phyloP scores from a whole-genome alignment of 257 asterid species.

The Misopates orontium region DNA sequence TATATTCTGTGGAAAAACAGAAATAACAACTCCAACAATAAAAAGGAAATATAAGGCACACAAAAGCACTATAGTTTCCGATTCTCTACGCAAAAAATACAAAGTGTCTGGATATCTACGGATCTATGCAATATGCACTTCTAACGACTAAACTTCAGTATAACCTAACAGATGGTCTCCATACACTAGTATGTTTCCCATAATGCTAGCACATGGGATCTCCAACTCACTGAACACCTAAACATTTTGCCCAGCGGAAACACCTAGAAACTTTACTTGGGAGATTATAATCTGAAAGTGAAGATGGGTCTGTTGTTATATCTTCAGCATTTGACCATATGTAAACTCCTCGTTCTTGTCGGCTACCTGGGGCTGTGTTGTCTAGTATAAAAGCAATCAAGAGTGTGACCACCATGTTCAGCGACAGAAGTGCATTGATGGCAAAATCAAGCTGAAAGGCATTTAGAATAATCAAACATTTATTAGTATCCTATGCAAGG shows the following conservation, averaged over 20 bases:
- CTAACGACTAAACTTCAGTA: background rate
- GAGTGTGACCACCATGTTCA: constrained; percentile 83
- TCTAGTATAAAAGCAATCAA: constrained; percentile 72
- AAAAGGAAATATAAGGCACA: too few relatives aligned
- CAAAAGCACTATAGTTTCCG: too few relatives aligned
- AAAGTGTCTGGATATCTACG: too few relatives aligned
- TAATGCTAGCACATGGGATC: background rate
- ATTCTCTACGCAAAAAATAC: too few relatives aligned
- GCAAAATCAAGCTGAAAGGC: constrained; percentile 73
- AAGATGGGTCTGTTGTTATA: constrained; percentile 52
- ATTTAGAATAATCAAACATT: constrained; percentile 16
- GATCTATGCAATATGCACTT: too few relatives aligned
- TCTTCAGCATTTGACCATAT: constrained; percentile 78
- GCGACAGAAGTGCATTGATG: constrained; percentile 69
- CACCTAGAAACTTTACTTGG: constrained; percentile 58
- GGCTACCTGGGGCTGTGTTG: constrained; percentile 89
- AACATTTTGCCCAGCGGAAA: constrained; percentile 74
- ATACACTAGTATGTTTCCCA: background rate
- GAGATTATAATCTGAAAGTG: constrained; percentile 56
- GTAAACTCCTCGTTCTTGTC: constrained; percentile 86
- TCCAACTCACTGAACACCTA: constrained; percentile 46
- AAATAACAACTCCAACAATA: too few relatives aligned
- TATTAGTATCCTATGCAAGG: background rate
- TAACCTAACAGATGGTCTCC: constrained; percentile 21
- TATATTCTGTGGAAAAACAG: too few relatives aligned